Conservation (phyloP, 1,284 basidiomycete species). For the Leccinum solheimii region DNA sequence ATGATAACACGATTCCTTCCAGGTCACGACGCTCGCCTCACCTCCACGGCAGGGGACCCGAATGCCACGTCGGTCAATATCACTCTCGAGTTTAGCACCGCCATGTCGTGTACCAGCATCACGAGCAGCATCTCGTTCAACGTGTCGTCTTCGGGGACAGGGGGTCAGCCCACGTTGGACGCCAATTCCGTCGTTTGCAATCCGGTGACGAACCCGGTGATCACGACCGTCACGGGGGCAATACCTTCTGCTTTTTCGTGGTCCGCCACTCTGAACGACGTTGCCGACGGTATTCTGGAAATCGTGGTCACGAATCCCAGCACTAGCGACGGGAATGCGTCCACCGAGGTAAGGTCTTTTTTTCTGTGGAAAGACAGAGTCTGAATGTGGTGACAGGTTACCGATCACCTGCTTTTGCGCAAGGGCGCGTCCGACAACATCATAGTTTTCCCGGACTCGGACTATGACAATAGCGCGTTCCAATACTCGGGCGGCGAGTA, state of each 20-base stretch:
- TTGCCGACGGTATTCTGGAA: constrained; percentile 79
- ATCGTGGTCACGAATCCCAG: constrained; percentile 66
- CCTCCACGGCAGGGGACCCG: constrained; percentile 45
- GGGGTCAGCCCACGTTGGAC: constrained; percentile 53
- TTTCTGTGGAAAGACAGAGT: background rate
- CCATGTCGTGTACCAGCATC: constrained; percentile 74
- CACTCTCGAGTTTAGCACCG: constrained; percentile 72
- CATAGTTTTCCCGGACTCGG: constrained; percentile 79
- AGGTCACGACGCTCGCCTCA: constrained; percentile 80
- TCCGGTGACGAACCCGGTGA: constrained; percentile 45
- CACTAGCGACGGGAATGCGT: constrained; percentile 42
- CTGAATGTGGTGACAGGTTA: constrained; percentile 41
- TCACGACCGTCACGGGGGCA: constrained; percentile 51
- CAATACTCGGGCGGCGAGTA: constrained; percentile 61
- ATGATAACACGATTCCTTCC: constrained; percentile 78
- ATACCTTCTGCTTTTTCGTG: constrained; percentile 67
- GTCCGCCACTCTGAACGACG: constrained; percentile 67
- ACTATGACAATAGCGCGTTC: constrained; percentile 73
- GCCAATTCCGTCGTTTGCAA: constrained; percentile 47
- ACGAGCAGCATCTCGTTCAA: constrained; percentile 63
- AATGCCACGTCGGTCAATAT: constrained; percentile 68
- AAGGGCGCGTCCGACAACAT: constrained; percentile 75
- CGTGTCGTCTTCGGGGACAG: constrained; percentile 68
- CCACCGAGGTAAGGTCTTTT: constrained; percentile 53
- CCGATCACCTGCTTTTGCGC: constrained; percentile 76